These are phyloP conservation scores for Pseudozyma tsukubaensis DNA, from an alignment of 1,284 basidiomycete genomes.

Conservation along the genomic window DNA sequence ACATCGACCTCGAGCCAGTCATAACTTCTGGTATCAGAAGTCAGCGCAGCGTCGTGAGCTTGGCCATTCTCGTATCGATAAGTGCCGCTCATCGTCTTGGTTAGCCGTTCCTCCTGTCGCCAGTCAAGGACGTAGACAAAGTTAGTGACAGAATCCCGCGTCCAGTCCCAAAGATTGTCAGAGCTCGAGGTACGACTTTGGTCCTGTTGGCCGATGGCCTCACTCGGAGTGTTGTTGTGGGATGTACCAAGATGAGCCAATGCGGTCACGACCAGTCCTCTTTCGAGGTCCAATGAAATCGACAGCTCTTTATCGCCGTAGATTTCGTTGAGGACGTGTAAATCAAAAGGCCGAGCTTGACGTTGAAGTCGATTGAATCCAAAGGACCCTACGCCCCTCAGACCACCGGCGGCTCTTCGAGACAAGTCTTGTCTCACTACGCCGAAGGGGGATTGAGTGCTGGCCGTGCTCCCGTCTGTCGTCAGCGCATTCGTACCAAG, in stretches of 20 bases:
- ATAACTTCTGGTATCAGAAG: background rate
- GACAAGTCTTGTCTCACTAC: slow-evolving; percentile 1
- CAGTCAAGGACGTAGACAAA: background rate
- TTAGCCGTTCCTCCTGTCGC: background rate
- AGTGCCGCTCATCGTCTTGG: background rate
- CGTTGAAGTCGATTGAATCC: background rate
- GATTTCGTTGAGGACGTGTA: slow-evolving; percentile 1
- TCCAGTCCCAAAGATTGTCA: slow-evolving; percentile 7
- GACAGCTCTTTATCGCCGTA: background rate
- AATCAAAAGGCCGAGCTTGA: background rate
- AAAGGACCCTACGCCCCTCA: background rate
- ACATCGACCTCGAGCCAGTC: slow-evolving; percentile 12
- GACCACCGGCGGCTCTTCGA: background rate
- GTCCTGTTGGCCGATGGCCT: no score
- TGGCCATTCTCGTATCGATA: background rate
- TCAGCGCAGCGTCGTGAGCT: background rate
- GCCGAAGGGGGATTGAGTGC: slow-evolving; percentile 3
- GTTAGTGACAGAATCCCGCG: background rate
- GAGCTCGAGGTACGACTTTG: no score
- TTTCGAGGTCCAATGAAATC: background rate
- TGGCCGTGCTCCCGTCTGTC: slow-evolving; percentile 2
- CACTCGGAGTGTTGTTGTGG: background rate
- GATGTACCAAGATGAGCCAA: background rate
- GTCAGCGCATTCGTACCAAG: background rate
- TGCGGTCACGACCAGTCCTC: background rate